Conservation (phyloP, 371 early-diverging fungal genomes). For the Mortierella sp. region DNA sequence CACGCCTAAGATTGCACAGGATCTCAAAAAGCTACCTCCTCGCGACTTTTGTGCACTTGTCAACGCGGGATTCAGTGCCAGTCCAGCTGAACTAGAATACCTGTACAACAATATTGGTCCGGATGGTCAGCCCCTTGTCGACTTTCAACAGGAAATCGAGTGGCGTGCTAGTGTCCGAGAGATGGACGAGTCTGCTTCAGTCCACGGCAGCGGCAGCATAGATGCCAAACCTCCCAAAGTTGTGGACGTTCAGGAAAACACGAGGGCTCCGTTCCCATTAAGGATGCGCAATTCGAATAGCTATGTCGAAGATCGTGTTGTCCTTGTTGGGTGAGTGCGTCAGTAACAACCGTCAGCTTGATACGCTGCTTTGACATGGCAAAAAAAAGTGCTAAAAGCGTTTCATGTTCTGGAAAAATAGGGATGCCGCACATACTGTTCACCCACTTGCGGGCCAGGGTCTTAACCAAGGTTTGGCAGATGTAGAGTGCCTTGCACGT, state of each 20-base stretch:
- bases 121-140: slow-evolving; percentile 55
- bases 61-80: slow-evolving; percentile 84
- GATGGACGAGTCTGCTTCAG: slow-evolving; percentile 38
- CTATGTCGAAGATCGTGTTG: slow-evolving; percentile 83
- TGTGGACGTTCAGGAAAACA: slow-evolving; percentile 69
- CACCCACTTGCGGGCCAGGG: slow-evolving; percentile 98
- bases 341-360: too few relatives aligned
- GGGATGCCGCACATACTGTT: slow-evolving; percentile 96
- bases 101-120: slow-evolving; percentile 66
- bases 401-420: slow-evolving; percentile 28
- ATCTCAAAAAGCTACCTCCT: slow-evolving; percentile 69
- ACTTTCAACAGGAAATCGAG: slow-evolving; percentile 66
- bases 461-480: slow-evolving; percentile 91
- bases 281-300: slow-evolving; percentile 80
- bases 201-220: slow-evolving; percentile 29
- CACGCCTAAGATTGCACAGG: slow-evolving; percentile 68
- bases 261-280: slow-evolving; percentile 89
- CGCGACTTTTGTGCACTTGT: slow-evolving; percentile 75
- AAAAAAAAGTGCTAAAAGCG: too few relatives aligned
- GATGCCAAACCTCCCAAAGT: slow-evolving; percentile 68
- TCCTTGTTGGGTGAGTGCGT: slow-evolving; percentile 80
- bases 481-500: slow-evolving; percentile 77
- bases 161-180: slow-evolving; percentile 71
- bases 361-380: too few relatives aligned
- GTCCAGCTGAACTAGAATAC: slow-evolving; percentile 79